phyloP scores from a whole-genome alignment of 805 yeast species.

The Metschnikowia sp. region DNA sequence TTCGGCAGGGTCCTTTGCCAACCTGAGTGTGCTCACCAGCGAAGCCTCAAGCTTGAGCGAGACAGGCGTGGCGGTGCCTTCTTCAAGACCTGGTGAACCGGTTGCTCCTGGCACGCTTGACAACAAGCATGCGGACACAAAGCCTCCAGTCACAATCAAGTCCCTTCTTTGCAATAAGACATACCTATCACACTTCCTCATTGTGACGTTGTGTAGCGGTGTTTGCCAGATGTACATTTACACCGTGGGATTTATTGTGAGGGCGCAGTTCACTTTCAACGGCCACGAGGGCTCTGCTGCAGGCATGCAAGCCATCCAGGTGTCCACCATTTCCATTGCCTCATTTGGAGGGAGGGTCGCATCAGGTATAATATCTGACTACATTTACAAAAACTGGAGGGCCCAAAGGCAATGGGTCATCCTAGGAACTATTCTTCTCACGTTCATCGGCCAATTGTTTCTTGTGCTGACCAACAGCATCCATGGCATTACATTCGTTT shows the following conservation, averaged over 20 bases:
- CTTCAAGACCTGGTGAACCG: not conserved
- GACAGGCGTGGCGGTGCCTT: not conserved
- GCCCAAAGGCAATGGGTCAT: constrained; percentile 69
- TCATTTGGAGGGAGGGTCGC: constrained; percentile 63
- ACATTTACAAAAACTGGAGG: constrained; percentile 46
- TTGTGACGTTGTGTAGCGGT: constrained; percentile 58
- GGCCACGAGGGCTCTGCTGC: constrained; percentile 40
- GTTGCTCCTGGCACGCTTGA: not conserved
- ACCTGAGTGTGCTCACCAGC: constrained; percentile 9
- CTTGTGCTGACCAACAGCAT: constrained; percentile 24
- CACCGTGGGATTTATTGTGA: constrained; percentile 70
- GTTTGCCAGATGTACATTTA: constrained; percentile 71
- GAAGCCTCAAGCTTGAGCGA: constrained; percentile 13
- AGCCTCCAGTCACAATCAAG: constrained; percentile 1
- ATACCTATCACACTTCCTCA: constrained; percentile 51
- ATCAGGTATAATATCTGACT: constrained; percentile 66
- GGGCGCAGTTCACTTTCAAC: constrained; percentile 33
- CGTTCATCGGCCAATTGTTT: constrained; percentile 37
- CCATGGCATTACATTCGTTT: constrained; percentile 32
- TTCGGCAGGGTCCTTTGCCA: constrained; percentile 4
- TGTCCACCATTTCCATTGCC: constrained; percentile 59
- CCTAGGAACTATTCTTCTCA: constrained; percentile 37
- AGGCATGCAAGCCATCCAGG: constrained; percentile 66
- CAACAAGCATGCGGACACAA: not conserved
- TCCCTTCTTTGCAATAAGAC: constrained; percentile 19